Percentiles rank a stretch among this genome's conserved stretches.
Conservation (phyloP, 2,329 filamentous ascomycete species). For the Aspergillus tanneri region DNA sequence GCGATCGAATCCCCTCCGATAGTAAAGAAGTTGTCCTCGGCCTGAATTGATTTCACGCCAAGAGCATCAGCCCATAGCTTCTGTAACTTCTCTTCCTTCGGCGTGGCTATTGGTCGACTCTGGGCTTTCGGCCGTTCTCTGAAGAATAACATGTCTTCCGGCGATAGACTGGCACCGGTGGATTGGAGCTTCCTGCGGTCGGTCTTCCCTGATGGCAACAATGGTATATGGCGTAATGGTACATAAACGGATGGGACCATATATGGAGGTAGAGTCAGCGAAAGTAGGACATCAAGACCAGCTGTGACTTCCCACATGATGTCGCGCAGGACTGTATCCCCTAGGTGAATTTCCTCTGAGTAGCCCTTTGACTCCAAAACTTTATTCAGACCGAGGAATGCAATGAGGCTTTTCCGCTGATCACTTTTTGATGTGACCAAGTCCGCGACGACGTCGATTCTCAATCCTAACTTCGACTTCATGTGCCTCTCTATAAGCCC, state of each 20-base stretch:
- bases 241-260: conserved; percentile 42
- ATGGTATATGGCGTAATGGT: conserved; percentile 39
- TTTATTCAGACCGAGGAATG: conserved; percentile 15
- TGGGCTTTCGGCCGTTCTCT: neutral
- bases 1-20: conserved; percentile 27
- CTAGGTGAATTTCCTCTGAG: conserved; percentile 9
- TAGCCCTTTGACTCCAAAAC: conserved; percentile 15
- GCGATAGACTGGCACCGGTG: conserved; percentile 21
- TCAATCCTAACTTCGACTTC: too few relatives aligned
- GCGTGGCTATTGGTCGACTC: conserved; percentile 6
- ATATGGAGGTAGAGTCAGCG: conserved; percentile 24
- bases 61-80: conserved; percentile 15
- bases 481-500: conserved; percentile 35
- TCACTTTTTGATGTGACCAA: too few relatives aligned
- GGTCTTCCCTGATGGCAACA: conserved; percentile 41
- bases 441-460: too few relatives aligned
- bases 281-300: conserved; percentile 14
- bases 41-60: conserved; percentile 3
- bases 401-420: conserved; percentile 38
- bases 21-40: conserved; percentile 25
- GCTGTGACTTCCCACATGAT: conserved; percentile 10
- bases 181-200: conserved; percentile 32
- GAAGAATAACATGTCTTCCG: conserved; percentile 1
- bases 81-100: conserved; percentile 12
- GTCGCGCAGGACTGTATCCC: conserved; percentile 6